Evolutionary conservation across 305 asterid species (phyloP), one percentile per base, ranked within the genome.

Genomic region (Ilex paraguariensis): DNA sequence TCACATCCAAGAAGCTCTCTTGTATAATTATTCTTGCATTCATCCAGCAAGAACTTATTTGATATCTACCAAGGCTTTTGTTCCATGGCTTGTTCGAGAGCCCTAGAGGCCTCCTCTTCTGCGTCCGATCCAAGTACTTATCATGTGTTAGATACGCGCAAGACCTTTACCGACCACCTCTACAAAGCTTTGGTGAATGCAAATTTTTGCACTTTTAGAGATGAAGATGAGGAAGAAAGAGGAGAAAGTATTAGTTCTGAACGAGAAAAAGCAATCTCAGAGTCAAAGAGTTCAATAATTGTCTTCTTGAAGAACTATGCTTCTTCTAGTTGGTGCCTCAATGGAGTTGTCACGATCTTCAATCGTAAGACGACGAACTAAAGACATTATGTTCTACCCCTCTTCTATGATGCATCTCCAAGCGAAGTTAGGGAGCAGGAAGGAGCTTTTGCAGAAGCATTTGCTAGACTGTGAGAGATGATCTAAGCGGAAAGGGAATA

Each of bases 381-480:
- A 17, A 50, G 32, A 33, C 49, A 66, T 31, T 66, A 58, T 50
- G 70, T 66, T 49, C 59, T 66, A 32, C 65, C 70, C 40, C 28
- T 66, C 16, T 65, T 65, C 58, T 65, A 56, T 39, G 33, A 46
- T 31, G 69, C 45, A 33, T 45, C 42, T 65, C 69, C 63, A 39
- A 54, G 55, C 31, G 62, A 65, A 17, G 56, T 65, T 33, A 65
- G 62, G 62, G 44, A 56, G 33, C 69, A 55, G 6, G 44, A 11
- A 55, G 63, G 69, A 15, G 11, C 3, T 44, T 53, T 45, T 45
- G 56, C 55, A 42, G 62, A 65, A 30, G 48, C 57, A 15, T 65
- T 46, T 56, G 62, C 42, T 44, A 40, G 13, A 61, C 4, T 39
- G 13, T 31, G 40, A 54, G 33, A 56, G 5, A 28, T 9, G 45